phyloP scores from a whole-genome alignment of 1,284 basidiomycete genomes.

The Heterobasidion irregulare region DNA sequence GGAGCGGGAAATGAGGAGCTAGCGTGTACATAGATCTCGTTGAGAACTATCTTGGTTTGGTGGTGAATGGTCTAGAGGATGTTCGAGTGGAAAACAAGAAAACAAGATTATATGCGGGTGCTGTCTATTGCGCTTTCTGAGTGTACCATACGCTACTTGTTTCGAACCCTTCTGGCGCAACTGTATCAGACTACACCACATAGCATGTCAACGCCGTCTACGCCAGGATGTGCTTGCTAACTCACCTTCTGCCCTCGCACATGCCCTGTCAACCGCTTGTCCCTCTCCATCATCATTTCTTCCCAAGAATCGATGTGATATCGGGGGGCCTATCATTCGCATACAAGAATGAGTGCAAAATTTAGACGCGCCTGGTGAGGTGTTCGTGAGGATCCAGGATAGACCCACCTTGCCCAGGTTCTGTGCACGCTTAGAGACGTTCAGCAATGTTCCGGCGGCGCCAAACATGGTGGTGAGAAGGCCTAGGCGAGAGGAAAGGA shows the following conservation, averaged over 20 bases:
- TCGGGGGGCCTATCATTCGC: constrained; percentile 59
- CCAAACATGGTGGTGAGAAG: constrained; percentile 86
- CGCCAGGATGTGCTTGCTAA: constrained; percentile 9
- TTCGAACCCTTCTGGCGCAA: constrained; percentile 67
- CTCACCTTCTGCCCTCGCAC: constrained; percentile 78
- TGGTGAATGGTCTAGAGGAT: too few species aligned
- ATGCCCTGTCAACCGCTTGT: constrained; percentile 84
- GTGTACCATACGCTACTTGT: constrained; percentile 78
- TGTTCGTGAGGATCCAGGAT: not conserved
- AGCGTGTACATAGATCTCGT: not conserved
- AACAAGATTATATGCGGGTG: constrained; percentile 1
- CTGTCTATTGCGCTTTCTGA: constrained; percentile 30
- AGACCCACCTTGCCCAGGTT: constrained; percentile 82
- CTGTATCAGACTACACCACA: constrained; percentile 52
- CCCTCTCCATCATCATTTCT: constrained; percentile 90
- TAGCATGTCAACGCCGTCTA: not conserved
- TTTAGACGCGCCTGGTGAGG: not conserved
- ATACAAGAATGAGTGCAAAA: not conserved
- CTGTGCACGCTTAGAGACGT: constrained; percentile 66
- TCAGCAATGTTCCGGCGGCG: constrained; percentile 79
- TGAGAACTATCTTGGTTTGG: too few species aligned
- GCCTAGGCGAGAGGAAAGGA: constrained; percentile 33
- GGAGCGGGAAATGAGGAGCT: constrained; percentile 24
- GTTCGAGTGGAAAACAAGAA: not conserved
- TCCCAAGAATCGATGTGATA: constrained; percentile 88